Evolutionary conservation across 495 filamentous ascomycete genomes (phyloP).

Genomic region (Aspergillus bridgeri): DNA sequence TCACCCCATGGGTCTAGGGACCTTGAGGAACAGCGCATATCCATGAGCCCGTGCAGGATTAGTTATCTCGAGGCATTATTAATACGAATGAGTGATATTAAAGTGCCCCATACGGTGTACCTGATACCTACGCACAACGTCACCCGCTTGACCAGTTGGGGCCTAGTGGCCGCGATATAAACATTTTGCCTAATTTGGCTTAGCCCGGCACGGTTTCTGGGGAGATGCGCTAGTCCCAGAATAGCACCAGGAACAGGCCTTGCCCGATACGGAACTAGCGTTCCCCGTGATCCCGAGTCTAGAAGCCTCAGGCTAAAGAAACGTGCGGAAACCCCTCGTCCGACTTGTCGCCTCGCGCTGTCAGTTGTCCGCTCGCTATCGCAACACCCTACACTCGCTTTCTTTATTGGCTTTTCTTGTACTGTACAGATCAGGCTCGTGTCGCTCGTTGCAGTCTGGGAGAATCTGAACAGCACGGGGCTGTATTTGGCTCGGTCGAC

Average conservation of each 20-base stretch:
- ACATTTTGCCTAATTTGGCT: slow-evolving; percentile 11
- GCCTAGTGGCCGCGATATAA: slow-evolving; percentile 1
- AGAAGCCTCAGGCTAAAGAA: slow-evolving; percentile 6
- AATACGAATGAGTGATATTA: too few relatives aligned
- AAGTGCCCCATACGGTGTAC: not conserved
- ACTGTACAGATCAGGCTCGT: not conserved
- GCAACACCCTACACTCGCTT: not conserved
- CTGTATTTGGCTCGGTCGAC: slow-evolving; percentile 9
- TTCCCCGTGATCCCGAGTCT: slow-evolving; percentile 18
- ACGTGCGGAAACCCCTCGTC: slow-evolving; percentile 9
- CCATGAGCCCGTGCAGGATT: too few relatives aligned
- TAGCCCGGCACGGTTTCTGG: slow-evolving; percentile 6
- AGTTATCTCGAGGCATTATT: not conserved
- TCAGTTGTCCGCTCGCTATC: slow-evolving; percentile 16
- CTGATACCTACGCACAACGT: not conserved
- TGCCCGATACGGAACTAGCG: slow-evolving; percentile 12
- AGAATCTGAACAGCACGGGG: not conserved
- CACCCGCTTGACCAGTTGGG: not conserved
- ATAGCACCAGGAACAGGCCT: slow-evolving; percentile 4
- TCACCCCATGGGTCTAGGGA: too few relatives aligned
- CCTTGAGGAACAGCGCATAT: not conserved
- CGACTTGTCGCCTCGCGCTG: slow-evolving; percentile 2
- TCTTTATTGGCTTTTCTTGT: not conserved
- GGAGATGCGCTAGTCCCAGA: slow-evolving; percentile 11
- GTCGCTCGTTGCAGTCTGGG: slow-evolving; percentile 10